A percentile compares a stretch with the other conserved stretches of the same genome.
These are phyloP conservation scores for Cyathus striatus DNA, from an alignment of 768 basidiomycete species.

Conservation along the genomic window DNA sequence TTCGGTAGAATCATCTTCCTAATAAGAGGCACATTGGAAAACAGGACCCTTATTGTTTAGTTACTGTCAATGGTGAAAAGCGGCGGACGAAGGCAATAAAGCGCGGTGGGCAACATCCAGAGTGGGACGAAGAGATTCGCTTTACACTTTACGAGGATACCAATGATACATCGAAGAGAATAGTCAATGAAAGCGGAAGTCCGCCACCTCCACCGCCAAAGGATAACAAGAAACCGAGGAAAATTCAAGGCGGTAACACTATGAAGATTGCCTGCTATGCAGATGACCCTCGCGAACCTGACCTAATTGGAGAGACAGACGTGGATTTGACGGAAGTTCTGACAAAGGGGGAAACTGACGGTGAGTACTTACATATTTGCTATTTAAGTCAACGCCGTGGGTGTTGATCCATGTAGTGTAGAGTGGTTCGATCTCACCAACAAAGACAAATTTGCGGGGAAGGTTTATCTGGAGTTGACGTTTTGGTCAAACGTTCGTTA, in stretches of 20 bases:
- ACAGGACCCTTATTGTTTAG: slow-evolving; percentile 92
- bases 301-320: slow-evolving; percentile 86
- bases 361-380: slow-evolving; percentile 39
- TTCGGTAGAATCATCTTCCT: slow-evolving; percentile 72
- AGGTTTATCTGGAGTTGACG: slow-evolving; percentile 93
- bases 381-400: neutral
- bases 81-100: slow-evolving; percentile 90
- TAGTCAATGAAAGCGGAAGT: slow-evolving; percentile 32
- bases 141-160: slow-evolving; percentile 83
- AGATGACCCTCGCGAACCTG: slow-evolving; percentile 92
- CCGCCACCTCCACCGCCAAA: slow-evolving; percentile 74
- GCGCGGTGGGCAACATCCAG: slow-evolving; percentile 95
- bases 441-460: slow-evolving; percentile 93
- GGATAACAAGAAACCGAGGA: slow-evolving; percentile 36
- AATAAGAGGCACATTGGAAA: slow-evolving; percentile 93
- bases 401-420: slow-evolving; percentile 22
- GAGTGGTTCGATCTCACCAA: slow-evolving; percentile 92
- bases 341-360: slow-evolving; percentile 95
- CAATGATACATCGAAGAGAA: slow-evolving; percentile 44
- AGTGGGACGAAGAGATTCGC: slow-evolving; percentile 98
- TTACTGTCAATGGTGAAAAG: slow-evolving; percentile 76
- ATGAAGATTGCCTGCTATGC: slow-evolving; percentile 90
- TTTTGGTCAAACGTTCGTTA: slow-evolving; percentile 88
- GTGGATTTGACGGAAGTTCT: slow-evolving; percentile 88
- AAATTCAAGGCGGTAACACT: slow-evolving; percentile 64